These are phyloP conservation scores for Haberlea rhodopensis DNA, from an alignment of 257 asterid species.

Conservation along the genomic window DNA sequence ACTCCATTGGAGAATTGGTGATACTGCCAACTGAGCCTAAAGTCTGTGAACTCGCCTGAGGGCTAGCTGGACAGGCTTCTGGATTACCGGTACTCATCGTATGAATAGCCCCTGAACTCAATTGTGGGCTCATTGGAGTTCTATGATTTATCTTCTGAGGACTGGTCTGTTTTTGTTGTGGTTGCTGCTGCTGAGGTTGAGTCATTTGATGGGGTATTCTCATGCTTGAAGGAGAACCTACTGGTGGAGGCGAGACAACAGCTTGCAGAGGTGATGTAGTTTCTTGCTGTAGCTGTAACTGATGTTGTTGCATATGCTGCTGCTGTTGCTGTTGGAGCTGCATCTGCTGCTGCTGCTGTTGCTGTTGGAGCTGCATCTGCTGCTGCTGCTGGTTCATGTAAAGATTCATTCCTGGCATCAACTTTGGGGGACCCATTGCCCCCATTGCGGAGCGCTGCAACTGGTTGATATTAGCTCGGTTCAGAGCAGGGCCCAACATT, in stretches of 20 bases:
- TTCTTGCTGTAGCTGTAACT: conserved; percentile 47
- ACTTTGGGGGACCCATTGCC: conserved; percentile 88
- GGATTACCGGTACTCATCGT: conserved; percentile 55
- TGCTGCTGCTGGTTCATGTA: conserved; percentile 70
- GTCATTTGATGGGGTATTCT: conserved; percentile 63
- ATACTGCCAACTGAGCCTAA: conserved; percentile 84
- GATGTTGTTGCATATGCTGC: conserved; percentile 33
- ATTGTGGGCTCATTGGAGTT: conserved; percentile 93
- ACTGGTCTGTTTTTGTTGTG: conserved; percentile 58
- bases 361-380: too few species aligned
- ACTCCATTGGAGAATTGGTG: conserved; percentile 80
- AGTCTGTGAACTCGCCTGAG: conserved; percentile 93
- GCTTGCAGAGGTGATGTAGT: conserved; percentile 65
- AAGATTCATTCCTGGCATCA: conserved; percentile 59
- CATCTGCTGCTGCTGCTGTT: too few species aligned
- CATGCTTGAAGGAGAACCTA: conserved; percentile 80
- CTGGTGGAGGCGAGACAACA: conserved; percentile 69
- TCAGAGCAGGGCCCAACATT: conserved; percentile 56
- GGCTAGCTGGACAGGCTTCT: conserved; percentile 92
- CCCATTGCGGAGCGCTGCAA: conserved; percentile 71
- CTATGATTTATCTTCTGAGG: conserved; percentile 90
- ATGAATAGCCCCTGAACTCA: conserved; percentile 89
- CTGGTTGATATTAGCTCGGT: conserved; percentile 61
- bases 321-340: conserved; percentile 36
- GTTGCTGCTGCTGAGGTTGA: conserved; percentile 46